Evolutionary conservation across 805 yeast species (phyloP).

Genomic region (Starmerella sirachaensis): DNA sequence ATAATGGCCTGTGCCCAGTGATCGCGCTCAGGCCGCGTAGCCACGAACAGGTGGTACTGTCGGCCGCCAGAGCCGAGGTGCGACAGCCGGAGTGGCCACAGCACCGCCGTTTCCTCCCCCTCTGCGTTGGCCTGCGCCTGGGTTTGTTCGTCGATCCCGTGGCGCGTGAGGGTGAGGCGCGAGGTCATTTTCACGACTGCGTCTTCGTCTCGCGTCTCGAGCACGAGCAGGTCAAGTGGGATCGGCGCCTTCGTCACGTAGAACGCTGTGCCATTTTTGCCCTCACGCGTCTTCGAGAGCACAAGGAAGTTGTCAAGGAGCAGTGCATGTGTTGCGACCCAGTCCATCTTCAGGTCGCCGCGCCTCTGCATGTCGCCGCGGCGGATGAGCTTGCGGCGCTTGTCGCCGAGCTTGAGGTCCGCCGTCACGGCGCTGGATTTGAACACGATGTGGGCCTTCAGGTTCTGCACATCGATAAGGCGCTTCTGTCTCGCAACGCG

Average conservation of each 20-base stretch:
- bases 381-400: conserved; percentile 43
- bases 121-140: conserved; percentile 8
- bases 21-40: conserved; percentile 35
- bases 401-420: conserved; percentile 42
- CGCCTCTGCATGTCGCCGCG: conserved; percentile 50
- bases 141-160: conserved; percentile 9
- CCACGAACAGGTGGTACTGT: conserved; percentile 27
- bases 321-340: conserved; percentile 40
- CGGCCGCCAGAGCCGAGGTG: conserved; percentile 28
- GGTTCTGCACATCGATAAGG: conserved; percentile 40
- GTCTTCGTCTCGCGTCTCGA: conserved; percentile 37
- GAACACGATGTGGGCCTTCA: conserved; percentile 46
- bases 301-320: conserved; percentile 57
- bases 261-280: conserved; percentile 26
- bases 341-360: conserved; percentile 53
- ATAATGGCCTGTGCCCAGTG: conserved; percentile 47
- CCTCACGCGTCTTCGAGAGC: conserved; percentile 29
- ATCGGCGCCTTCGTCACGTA: conserved; percentile 31
- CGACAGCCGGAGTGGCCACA: conserved; percentile 28
- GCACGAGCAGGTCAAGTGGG: conserved; percentile 43
- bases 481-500: conserved; percentile 52
- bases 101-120: conserved; percentile 21
- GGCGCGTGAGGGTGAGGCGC: conserved; percentile 15
- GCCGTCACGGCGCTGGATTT: conserved; percentile 35
- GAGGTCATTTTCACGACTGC: conserved; percentile 25